phyloP scores from a whole-genome alignment of 495 filamentous ascomycete species.

The Penicillium coffeae region DNA sequence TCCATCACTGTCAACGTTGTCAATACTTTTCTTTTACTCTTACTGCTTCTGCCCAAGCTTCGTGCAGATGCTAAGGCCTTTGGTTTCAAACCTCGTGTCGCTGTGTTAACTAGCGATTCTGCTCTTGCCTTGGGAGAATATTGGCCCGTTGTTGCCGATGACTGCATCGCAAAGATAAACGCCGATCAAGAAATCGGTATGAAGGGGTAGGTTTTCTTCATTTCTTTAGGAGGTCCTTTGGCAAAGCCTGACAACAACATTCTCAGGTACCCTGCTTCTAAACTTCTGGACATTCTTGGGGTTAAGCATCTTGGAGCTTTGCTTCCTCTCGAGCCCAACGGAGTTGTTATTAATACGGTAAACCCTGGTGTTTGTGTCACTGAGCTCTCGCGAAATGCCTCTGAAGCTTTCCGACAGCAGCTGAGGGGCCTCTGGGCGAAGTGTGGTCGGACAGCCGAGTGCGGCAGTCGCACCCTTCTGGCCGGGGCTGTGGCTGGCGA shows the following conservation, averaged over 20 bases:
- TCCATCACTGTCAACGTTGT: conserved; percentile 54
- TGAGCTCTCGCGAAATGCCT: conserved; percentile 32
- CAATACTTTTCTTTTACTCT: conserved; percentile 41
- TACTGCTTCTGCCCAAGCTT: conserved; percentile 43
- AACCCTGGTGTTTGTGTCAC: conserved; percentile 53
- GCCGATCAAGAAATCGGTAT: conserved; percentile 23
- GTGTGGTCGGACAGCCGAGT: conserved; percentile 40
- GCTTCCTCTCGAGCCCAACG: conserved; percentile 15
- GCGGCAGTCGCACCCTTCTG: conserved; percentile 46
- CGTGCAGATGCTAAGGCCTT: conserved; percentile 23
- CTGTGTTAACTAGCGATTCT: background rate
- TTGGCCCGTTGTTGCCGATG: conserved; percentile 36
- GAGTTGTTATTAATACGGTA: conserved; percentile 50
- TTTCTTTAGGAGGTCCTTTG: conserved; percentile 30
- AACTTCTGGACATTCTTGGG: conserved; percentile 49
- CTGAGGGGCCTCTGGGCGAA: conserved; percentile 13
- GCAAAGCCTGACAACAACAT: conserved; percentile 20
- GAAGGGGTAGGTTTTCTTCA: conserved; percentile 27
- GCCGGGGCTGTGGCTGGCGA: conserved; percentile 30
- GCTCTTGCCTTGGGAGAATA: background rate
- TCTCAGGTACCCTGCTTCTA: conserved; percentile 46
- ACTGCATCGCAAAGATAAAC: conserved; percentile 32
- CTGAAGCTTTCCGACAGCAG: conserved; percentile 10
- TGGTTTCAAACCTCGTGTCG: conserved; percentile 14
- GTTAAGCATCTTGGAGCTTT: conserved; percentile 41